phyloP scores from a whole-genome alignment of 768 basidiomycete species.

The Suillus decipiens region DNA sequence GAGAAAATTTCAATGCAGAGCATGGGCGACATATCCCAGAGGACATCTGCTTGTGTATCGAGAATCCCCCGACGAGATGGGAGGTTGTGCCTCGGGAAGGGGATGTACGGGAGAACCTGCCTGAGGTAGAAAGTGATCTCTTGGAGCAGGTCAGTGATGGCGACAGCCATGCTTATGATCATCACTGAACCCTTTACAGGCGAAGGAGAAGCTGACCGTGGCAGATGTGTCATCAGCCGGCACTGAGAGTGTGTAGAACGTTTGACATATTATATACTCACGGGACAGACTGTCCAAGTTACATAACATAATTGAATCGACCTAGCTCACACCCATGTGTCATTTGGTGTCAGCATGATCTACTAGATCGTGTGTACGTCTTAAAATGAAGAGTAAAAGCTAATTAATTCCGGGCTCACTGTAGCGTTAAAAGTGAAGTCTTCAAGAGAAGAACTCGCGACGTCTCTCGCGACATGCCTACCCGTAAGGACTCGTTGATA shows the following conservation, averaged over 20 bases:
- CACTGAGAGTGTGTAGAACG: slow-evolving; percentile 28
- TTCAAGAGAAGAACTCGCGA: too few species aligned
- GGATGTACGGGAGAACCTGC: slow-evolving; percentile 57
- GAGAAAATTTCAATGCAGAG: slow-evolving; percentile 70
- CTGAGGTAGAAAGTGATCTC: slow-evolving; percentile 61
- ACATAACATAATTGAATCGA: not conserved
- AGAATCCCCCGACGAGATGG: slow-evolving; percentile 74
- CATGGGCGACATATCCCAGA: slow-evolving; percentile 75
- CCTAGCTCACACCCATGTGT: not conserved
- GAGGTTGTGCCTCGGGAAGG: slow-evolving; percentile 61
- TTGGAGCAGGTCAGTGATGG: slow-evolving; percentile 50
- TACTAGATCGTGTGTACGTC: not conserved
- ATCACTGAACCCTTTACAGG: slow-evolving; percentile 24
- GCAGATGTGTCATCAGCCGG: slow-evolving; percentile 20
- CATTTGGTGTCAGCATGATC: not conserved
- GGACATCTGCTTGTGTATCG: slow-evolving; percentile 78
- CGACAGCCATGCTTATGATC: not conserved
- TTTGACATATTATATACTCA: not conserved
- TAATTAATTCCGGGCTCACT: not conserved
- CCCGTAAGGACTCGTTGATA: too few species aligned
- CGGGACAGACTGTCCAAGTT: not conserved
- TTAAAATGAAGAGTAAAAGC: not conserved
- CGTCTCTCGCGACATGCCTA: too few species aligned
- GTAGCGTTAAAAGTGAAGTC: not conserved
- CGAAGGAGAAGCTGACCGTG: slow-evolving; percentile 25